These are phyloP conservation scores for Picochlorum costavermella DNA, from an alignment of 139 green algal genomes.

Conservation along the genomic window DNA sequence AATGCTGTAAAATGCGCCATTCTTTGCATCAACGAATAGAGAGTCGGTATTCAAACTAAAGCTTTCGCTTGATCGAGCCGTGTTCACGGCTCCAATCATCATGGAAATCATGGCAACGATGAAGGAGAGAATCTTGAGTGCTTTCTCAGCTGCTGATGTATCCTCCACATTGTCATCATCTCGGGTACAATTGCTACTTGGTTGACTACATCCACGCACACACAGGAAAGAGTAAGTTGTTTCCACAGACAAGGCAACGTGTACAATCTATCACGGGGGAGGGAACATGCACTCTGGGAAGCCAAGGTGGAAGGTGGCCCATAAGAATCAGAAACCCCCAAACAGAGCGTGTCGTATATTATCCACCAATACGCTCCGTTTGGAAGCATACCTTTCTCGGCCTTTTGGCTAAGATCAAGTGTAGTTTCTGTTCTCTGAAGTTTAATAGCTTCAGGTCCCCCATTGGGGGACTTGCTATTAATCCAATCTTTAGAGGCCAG, in stretches of 20 bases:
- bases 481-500: constrained; percentile 41
- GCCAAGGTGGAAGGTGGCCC: not conserved
- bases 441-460: constrained; percentile 52
- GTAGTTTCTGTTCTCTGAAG: constrained; percentile 74
- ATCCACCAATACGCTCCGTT: not conserved
- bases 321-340: not conserved
- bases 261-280: too few species aligned
- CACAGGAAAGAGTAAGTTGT: too few species aligned
- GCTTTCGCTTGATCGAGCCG: constrained; percentile 17
- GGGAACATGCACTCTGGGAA: too few species aligned
- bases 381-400: constrained; percentile 59
- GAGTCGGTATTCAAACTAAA: constrained; percentile 13
- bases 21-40: constrained; percentile 11
- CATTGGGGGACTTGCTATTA: constrained; percentile 46
- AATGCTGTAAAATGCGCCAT: constrained; percentile 48
- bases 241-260: too few species aligned
- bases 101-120: constrained; percentile 26
- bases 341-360: not conserved
- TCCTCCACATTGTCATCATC: too few species aligned
- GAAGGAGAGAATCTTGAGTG: constrained; percentile 31
- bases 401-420: constrained; percentile 79
- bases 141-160: constrained; percentile 6
- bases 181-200: too few species aligned
- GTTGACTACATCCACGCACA: too few species aligned
- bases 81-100: constrained; percentile 19